Conservation (phyloP, 192 early-diverging fungal species). For the Umbelopsis vinacea region DNA sequence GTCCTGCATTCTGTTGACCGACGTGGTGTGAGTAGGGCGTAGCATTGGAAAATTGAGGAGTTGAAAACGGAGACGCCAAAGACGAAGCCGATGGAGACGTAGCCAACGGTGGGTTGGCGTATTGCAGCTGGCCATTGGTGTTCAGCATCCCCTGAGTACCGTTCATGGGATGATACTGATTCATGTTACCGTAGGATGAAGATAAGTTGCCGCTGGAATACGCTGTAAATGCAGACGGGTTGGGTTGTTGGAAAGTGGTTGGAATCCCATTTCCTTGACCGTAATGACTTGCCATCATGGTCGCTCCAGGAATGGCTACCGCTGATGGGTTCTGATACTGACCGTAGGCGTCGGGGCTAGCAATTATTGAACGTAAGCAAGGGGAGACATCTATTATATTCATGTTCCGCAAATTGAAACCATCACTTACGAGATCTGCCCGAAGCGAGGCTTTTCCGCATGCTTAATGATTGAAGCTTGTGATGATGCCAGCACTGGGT, state of each 20-base stretch:
- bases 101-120: conserved; percentile 13
- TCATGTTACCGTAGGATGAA: conserved; percentile 14
- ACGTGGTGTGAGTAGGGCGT: conserved; percentile 8
- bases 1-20: not conserved
- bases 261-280: conserved; percentile 10
- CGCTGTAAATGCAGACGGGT: not conserved
- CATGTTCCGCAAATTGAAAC: not conserved
- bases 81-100: conserved; percentile 27
- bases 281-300: conserved; percentile 16
- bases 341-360: not conserved
- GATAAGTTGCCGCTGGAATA: conserved; percentile 13
- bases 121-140: conserved; percentile 12
- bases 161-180: conserved; percentile 5
- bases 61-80: conserved; percentile 15
- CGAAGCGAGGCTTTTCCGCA: conserved; percentile 14
- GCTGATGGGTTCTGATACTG: conserved; percentile 7
- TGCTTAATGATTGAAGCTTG: conserved; percentile 15
- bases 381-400: too few relatives aligned
- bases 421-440: conserved; percentile 10
- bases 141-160: conserved; percentile 6
- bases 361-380: not conserved
- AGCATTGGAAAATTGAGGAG: conserved; percentile 15
- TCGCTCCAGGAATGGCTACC: not conserved
- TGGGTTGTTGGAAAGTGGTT: not conserved
- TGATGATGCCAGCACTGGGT: conserved; percentile 13